Evolutionary conservation across 192 early-diverging fungal genomes (phyloP), one percentile per base, ranked within the genome.

Genomic region (Podila epigama): DNA sequence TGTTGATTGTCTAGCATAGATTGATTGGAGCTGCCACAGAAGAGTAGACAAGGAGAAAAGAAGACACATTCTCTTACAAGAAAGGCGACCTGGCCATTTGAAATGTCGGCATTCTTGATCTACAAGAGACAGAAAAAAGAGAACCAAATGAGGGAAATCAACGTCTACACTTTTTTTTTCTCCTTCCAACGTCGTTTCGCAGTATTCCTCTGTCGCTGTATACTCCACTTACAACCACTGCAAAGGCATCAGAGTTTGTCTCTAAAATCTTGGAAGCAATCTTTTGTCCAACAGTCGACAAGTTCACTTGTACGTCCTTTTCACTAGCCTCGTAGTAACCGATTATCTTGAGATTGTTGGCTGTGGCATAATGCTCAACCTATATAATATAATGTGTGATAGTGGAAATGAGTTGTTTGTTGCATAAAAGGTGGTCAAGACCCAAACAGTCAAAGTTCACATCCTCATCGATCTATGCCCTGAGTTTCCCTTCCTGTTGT

Each of bases 291-390:
- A 70, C 59, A 7, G 82, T 61, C 27, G 80, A 80, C 33, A 91
- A 69, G 11, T 60, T 54, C 53, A 66, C 79, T 40, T 89, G 82
- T 25, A 78, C 64, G 5, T 58, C 40, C n/a, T 55, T 61, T 41
- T 89, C 84, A 62, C 84, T 89, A 1, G 86, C 90, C 50, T 83
- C 77, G 63, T 93, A 93, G 62, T 83, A 86, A 20, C 91, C 91
- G 18, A 87, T 82, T 56, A 93, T 84, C 22, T 66, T 66, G 40
- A 85, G 79, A 31, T 80, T 69, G 25, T 83, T 71, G 16, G 71
- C 66, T 28, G 79, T 64, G 51, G 85, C 83, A 59, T 89, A 85
- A n/a, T 89, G 36, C 9, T 91, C 85, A 29, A 84, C 80, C 90
- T 92, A 64, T 16, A 13, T 25, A 18, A 36, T 16, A 31, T 28